Base-by-base conservation (phyloP, 2,329 filamentous ascomycete genomes). In the Ophiostoma triangulosporum region DNA sequence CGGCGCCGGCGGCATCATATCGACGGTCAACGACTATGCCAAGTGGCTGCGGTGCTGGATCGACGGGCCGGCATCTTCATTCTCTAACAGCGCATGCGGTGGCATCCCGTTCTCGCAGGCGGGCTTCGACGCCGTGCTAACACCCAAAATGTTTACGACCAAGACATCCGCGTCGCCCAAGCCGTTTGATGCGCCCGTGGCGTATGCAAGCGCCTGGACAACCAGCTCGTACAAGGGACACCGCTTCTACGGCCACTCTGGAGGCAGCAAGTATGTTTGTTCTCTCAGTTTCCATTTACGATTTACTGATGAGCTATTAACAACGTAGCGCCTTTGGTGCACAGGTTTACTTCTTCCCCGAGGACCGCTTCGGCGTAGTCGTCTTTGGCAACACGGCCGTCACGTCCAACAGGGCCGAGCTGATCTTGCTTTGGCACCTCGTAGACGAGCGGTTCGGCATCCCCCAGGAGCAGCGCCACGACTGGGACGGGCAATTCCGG, bases 11-110 rank as follows among this genome's bases (percentile, higher is more conserved):
- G 65, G 62, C 11, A 61, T 70, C 45, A 63, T 78, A 22, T 73
- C 70, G 22, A 74, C 68, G 48, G 73, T 73, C 1, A 51, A 66
- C 7, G 76, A 79, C 63, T 78, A 76, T 59, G 61, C 68, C 1
- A 71, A 69, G 58, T 81, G 76, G 77, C 58, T 78, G 3, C 64
- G 65, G 26, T 73, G 70, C 20, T 63, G 78, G 24, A 62, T 80
- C 24, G 60, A 67, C n/a, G 61, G 56, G 4, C 54, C 54, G 24
- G 50, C 52, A 6, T 51, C 29, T 48, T 14, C 53, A 7, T 15
- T 17, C 4, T 26, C 26, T 1, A 12, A n/a, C 8, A 59, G n/a
- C 4, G 57, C 29, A 7, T 59, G 56, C 29, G 54, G 53, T 33
- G 61, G 63, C 2, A 63, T 61, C 14, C 67, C 69, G 1, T 58